Evolutionary conservation across 495 filamentous ascomycete species (phyloP).

Genomic region (Tuber borchii): DNA sequence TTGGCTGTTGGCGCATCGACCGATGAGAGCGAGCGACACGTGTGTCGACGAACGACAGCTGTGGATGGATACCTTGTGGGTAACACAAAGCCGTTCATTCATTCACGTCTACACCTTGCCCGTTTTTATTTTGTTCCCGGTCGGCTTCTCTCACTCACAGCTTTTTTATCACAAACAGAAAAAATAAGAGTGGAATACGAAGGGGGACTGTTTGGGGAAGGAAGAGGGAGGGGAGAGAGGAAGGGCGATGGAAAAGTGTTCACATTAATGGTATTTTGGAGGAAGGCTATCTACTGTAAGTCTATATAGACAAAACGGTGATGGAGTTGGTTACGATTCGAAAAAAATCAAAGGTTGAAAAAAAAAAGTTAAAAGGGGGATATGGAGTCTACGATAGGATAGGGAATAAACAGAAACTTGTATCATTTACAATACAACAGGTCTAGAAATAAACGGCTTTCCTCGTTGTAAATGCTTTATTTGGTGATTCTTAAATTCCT

Average conservation of each 20-base stretch:
- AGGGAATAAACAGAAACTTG: slow-evolving; percentile 2
- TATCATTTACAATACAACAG: not conserved
- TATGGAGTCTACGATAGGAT: not conserved
- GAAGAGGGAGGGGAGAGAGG: not conserved
- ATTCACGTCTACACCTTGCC: not conserved
- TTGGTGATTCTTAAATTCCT: not conserved
- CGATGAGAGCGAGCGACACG: slow-evolving; percentile 4
- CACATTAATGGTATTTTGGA: not conserved
- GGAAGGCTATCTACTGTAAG: not conserved
- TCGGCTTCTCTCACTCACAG: not conserved
- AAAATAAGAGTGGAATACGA: slow-evolving; percentile 2
- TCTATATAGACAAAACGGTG: not conserved
- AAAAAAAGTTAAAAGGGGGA: slow-evolving; percentile 3
- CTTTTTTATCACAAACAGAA: not conserved
- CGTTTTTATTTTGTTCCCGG: not conserved
- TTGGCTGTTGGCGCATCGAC: slow-evolving; percentile 2
- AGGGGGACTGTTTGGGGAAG: slow-evolving; percentile 2
- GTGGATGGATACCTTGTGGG: slow-evolving; percentile 3
- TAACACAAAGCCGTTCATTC: slow-evolving; percentile 5
- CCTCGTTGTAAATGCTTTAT: not conserved
- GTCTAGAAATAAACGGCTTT: not conserved
- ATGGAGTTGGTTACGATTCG: not conserved
- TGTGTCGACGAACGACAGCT: slow-evolving; percentile 4
- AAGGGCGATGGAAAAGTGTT: not conserved
- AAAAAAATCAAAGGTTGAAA: not conserved